These are phyloP conservation scores for Phycomyces nitens DNA, from an alignment of 192 early-diverging fungal genomes.

Conservation along the genomic window DNA sequence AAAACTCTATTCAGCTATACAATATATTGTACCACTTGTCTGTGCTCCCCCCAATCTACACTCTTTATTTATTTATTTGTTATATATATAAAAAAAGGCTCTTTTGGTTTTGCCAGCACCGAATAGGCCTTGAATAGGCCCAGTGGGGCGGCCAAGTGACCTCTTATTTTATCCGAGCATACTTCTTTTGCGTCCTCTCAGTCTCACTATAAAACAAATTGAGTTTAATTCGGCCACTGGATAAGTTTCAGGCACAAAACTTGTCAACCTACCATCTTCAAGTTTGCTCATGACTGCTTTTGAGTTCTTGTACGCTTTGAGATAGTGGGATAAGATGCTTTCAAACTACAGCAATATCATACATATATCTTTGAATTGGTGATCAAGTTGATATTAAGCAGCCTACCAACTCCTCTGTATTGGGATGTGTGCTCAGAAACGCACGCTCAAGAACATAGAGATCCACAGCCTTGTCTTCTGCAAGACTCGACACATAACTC, in stretches of 20 bases:
- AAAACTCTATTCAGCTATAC: too few relatives aligned
- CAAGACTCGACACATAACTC: conserved; percentile 75
- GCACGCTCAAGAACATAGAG: conserved; percentile 97
- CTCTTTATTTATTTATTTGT: too few relatives aligned
- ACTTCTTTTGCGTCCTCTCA: conserved; percentile 78
- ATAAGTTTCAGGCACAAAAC: not conserved
- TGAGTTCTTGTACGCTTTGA: conserved; percentile 47
- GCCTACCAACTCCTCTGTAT: conserved; percentile 72
- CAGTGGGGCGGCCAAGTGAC: too few relatives aligned
- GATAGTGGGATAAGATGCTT: conserved; percentile 68
- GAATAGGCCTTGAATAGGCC: too few relatives aligned
- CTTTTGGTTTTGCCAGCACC: too few relatives aligned
- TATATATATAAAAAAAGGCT: too few relatives aligned
- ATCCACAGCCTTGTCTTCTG: conserved; percentile 98
- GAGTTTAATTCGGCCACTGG: not conserved
- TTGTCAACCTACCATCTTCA: conserved; percentile 71
- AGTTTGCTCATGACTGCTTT: conserved; percentile 64
- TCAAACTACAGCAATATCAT: conserved; percentile 65
- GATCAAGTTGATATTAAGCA: too few relatives aligned
- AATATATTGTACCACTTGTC: not conserved
- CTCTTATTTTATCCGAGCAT: conserved; percentile 70
- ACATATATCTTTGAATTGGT: too few relatives aligned
- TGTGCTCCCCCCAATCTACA: not conserved
- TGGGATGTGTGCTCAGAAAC: conserved; percentile 89
- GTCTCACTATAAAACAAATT: conserved; percentile 49